Evolutionary conservation across 768 basidiomycete genomes (phyloP), one percentile per base, ranked within the genome.

Genomic region (Rhodotorula sphaerocarpa): DNA sequence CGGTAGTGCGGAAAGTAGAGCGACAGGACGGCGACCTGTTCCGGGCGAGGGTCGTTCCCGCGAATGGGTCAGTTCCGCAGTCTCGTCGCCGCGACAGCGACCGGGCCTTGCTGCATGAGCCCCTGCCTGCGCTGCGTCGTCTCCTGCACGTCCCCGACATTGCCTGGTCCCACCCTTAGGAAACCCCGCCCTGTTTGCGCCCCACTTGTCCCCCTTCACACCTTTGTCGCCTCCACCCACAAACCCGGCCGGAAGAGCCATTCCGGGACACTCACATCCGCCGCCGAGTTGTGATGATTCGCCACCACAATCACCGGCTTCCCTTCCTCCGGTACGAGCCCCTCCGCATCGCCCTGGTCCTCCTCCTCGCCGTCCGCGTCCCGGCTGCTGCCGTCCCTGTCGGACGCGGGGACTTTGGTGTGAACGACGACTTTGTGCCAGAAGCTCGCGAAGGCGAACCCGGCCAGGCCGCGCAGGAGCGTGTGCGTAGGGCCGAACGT

Each of bases 1-100:
- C 90, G 82, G 61, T 78, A 77, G 75, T 88, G 82, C 28, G 92
- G 91, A 75, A 95, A 88, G 39, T 82, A 83, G 58, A 82, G 83
- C 68, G 70, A 72, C 16, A 70, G 52, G 55, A 63, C 71, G 59
- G 55, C 57, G 36, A 68, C 70, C 56, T 70, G 61, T 23, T 66
- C 60, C 7, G 41, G 61, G 62, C 43, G 31, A 63, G 50, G 5
- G 11, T 3, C 20, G 12, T 31, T 20, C 80, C 77, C 93, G 91
- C 44, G 7, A 12, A 2, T 5, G n/a, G 44, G 44, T 45, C n/a
- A n/a, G n/a, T n/a, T n/a, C n/a, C n/a, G n/a, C n/a, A n/a, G n/a
- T n/a, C n/a, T n/a, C n/a, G n/a, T n/a, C n/a, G 6, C 6, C 16
- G 15, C 15, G 42, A 15, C 5, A 5, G 16, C 15, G 7, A 16